Conservation (phyloP, 805 yeast species). For the Sugiyamaella americana region DNA sequence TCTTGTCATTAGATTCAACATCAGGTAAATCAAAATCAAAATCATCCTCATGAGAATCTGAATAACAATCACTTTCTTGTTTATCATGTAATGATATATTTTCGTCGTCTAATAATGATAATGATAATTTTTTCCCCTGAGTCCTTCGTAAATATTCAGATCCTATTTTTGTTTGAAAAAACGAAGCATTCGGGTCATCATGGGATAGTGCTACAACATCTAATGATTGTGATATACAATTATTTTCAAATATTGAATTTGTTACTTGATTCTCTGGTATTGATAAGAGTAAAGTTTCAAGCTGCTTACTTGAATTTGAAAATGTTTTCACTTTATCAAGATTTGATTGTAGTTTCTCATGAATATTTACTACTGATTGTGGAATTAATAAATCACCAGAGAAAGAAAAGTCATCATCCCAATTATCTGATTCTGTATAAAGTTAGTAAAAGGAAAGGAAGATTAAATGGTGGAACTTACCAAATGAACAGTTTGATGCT, state of each 20-base stretch:
- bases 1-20: not conserved
- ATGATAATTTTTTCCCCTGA: slow-evolving; percentile 1
- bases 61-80: not conserved
- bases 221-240: slow-evolving; percentile 24
- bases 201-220: slow-evolving; percentile 27
- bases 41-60: not conserved
- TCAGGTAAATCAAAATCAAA: not conserved
- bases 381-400: slow-evolving; percentile 22
- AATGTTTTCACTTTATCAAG: slow-evolving; percentile 19
- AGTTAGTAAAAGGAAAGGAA: not conserved
- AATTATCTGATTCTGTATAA: slow-evolving; percentile 34
- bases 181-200: slow-evolving; percentile 20
- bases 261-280: slow-evolving; percentile 11
- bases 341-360: slow-evolving; percentile 20
- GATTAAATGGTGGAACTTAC: not conserved
- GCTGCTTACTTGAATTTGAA: slow-evolving; percentile 16
- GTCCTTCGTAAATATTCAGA: slow-evolving; percentile 6
- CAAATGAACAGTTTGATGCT: not conserved
- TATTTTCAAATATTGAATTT: slow-evolving; percentile 8
- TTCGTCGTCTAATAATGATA: not conserved
- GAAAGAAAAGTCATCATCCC: slow-evolving; percentile 53
- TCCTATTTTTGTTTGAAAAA: slow-evolving; percentile 22
- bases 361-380: slow-evolving; percentile 6
- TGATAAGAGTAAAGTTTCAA: slow-evolving; percentile 19
- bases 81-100: too few relatives aligned